Conservation (phyloP, 2,329 filamentous ascomycete genomes). For the Paecilomyces fulvus region DNA sequence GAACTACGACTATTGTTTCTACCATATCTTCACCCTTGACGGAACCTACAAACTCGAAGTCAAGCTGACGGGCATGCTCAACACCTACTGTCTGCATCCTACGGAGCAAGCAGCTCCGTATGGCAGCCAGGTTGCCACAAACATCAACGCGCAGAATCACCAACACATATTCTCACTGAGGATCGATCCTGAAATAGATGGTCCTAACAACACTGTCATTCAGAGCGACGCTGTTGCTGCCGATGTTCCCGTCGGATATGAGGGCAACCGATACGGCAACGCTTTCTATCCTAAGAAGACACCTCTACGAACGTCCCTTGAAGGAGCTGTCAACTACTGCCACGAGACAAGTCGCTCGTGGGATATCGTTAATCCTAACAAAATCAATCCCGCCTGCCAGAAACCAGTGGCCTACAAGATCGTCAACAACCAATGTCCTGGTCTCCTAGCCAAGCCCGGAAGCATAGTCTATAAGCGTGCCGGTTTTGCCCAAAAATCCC, state of each 20-base stretch:
- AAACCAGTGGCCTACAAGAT: constrained; percentile 85
- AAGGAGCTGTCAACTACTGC: constrained; percentile 71
- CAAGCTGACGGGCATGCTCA: constrained; percentile 83
- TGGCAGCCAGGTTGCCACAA: constrained; percentile 85
- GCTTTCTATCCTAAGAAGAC: constrained; percentile 82
- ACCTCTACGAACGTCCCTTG: constrained; percentile 61
- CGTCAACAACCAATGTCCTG: constrained; percentile 74
- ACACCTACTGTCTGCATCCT: constrained; percentile 75
- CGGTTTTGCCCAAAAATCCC: constrained; percentile 75
- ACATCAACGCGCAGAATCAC: constrained; percentile 92
- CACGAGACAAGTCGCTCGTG: constrained; percentile 71
- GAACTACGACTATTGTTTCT: constrained; percentile 85
- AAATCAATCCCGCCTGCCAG: constrained; percentile 72
- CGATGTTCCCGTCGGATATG: constrained; percentile 66
- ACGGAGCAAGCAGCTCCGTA: constrained; percentile 77
- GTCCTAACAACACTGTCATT: constrained; percentile 74
- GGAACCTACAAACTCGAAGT: constrained; percentile 88
- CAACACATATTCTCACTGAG: constrained; percentile 92
- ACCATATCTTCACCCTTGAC: constrained; percentile 90
- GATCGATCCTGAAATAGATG: constrained; percentile 79
- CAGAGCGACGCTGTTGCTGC: constrained; percentile 67
- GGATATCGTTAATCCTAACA: constrained; percentile 82
- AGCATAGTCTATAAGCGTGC: constrained; percentile 83
- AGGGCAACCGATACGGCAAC: constrained; percentile 82
- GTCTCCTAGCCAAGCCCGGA: constrained; percentile 68